These are phyloP conservation scores for Coemansia brasiliensis DNA, from an alignment of 192 early-diverging fungal genomes.

Conservation along the genomic window DNA sequence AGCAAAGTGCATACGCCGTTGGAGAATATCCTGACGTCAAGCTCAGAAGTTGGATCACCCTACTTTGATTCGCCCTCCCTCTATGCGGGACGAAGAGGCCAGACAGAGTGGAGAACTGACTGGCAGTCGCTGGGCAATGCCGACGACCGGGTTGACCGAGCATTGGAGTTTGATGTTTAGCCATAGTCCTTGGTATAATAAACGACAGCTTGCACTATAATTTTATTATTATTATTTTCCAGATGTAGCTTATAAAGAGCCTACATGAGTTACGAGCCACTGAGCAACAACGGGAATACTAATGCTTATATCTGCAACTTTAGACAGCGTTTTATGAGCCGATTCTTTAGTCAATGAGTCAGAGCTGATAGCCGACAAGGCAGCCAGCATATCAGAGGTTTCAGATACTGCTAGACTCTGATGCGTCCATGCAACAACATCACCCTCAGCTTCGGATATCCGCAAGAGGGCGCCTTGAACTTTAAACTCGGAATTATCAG, in stretches of 20 bases:
- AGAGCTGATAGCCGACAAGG: constrained; percentile 12
- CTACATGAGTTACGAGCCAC: constrained; percentile 23
- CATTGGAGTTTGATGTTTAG: constrained; percentile 43
- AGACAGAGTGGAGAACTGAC: constrained; percentile 39
- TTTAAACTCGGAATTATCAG: not conserved
- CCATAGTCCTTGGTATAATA: not conserved
- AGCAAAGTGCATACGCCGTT: constrained; percentile 14
- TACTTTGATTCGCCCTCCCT: constrained; percentile 49
- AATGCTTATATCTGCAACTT: constrained; percentile 27
- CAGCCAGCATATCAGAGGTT: constrained; percentile 13
- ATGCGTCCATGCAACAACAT: constrained; percentile 35
- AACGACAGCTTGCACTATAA: not conserved
- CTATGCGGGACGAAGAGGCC: constrained; percentile 25
- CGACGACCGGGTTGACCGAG: constrained; percentile 50
- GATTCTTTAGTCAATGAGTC: constrained; percentile 1
- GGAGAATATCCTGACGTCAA: constrained; percentile 13
- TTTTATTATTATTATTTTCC: not conserved
- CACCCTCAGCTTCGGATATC: constrained; percentile 18
- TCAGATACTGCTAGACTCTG: constrained; percentile 15
- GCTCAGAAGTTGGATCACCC: constrained; percentile 30
- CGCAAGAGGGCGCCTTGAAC: constrained; percentile 27
- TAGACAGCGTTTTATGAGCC: constrained; percentile 23
- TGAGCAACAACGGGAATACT: constrained; percentile 33
- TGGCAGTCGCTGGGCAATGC: constrained; percentile 44
- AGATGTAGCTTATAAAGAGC: not conserved